Percentiles rank a stretch among this genome's conserved stretches.
Evolutionary conservation across 2,329 filamentous ascomycete genomes (phyloP).

Genomic region (Lecanicillium sp.): DNA sequence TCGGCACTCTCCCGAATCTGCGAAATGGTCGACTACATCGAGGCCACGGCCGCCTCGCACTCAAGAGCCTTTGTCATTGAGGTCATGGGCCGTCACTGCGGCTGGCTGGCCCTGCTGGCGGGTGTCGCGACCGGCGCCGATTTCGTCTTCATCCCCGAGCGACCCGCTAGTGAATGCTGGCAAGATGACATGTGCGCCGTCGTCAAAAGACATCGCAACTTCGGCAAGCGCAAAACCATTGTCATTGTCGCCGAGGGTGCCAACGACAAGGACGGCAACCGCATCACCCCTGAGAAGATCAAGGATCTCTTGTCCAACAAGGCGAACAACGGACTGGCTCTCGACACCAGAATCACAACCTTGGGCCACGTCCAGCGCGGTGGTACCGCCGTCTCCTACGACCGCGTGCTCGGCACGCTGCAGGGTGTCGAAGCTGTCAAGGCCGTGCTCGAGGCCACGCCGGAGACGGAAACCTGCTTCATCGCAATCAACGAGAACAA

Average conservation of each 20-base stretch:
- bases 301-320: conserved; percentile 80
- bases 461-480: conserved; percentile 85
- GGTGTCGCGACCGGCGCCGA: conserved; percentile 93
- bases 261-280: conserved; percentile 74
- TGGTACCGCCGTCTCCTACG: conserved; percentile 86
- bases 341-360: conserved; percentile 92
- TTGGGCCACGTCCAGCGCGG: conserved; percentile 96
- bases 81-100: conserved; percentile 97
- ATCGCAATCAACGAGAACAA: conserved; percentile 98
- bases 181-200: conserved; percentile 78
- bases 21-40: conserved; percentile 93
- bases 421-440: conserved; percentile 94
- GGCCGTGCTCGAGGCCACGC: conserved; percentile 81
- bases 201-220: conserved; percentile 70
- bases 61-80: conserved; percentile 96
- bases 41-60: conserved; percentile 90
- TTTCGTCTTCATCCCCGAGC: conserved; percentile 95
- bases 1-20: conserved; percentile 90
- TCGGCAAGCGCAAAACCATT: conserved; percentile 95
- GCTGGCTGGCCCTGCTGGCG: conserved; percentile 94
- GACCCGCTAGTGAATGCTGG: conserved; percentile 83
- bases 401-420: conserved; percentile 85
- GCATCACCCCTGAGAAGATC: conserved; percentile 74
- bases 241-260: conserved; percentile 97
- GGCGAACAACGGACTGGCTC: conserved; percentile 57